These are phyloP conservation scores for Auriculariales sp. DNA, from an alignment of 768 basidiomycete genomes.

Conservation along the genomic window DNA sequence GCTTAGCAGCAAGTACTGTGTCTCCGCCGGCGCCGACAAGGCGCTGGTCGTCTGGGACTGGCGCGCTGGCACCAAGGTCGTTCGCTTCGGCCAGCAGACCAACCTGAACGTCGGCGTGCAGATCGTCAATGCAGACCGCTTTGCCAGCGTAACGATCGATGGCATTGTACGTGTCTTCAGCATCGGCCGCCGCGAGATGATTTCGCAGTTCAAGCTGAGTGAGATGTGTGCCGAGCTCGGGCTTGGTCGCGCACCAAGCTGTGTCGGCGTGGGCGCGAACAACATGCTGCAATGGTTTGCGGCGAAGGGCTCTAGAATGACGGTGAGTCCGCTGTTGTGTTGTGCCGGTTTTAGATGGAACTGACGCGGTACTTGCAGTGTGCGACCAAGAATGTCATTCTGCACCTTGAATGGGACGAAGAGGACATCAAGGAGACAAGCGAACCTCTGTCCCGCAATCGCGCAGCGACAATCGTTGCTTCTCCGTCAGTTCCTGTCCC, in stretches of 20 bases:
- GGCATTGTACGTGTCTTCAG: conserved; percentile 84
- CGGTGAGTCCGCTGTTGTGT: conserved; percentile 33
- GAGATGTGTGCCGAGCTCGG: conserved; percentile 20
- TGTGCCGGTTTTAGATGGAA: background rate
- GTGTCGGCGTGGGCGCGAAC: conserved; percentile 63
- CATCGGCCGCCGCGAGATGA: conserved; percentile 79
- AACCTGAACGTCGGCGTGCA: conserved; percentile 86
- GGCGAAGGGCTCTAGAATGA: conserved; percentile 81
- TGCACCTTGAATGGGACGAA: conserved; percentile 81
- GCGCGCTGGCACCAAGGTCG: conserved; percentile 78
- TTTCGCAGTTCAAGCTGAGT: conserved; percentile 78
- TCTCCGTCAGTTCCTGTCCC: conserved; percentile 9
- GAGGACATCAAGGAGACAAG: conserved; percentile 20
- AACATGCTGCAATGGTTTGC: conserved; percentile 93
- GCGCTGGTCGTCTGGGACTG: conserved; percentile 80
- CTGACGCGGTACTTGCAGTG: conserved; percentile 33
- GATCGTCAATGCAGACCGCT: conserved; percentile 70
- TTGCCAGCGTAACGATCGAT: conserved; percentile 86
- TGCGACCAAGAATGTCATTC: conserved; percentile 74
- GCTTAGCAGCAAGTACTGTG: conserved; percentile 69
- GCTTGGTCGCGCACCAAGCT: conserved; percentile 47
- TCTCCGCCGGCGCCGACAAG: conserved; percentile 66
- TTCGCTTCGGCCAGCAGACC: conserved; percentile 85
- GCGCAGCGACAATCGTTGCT: background rate
- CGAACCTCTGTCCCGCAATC: conserved; percentile 3